Base-by-base conservation (phyloP, 2,329 filamentous ascomycete genomes). In the Apiospora arundinis region DNA sequence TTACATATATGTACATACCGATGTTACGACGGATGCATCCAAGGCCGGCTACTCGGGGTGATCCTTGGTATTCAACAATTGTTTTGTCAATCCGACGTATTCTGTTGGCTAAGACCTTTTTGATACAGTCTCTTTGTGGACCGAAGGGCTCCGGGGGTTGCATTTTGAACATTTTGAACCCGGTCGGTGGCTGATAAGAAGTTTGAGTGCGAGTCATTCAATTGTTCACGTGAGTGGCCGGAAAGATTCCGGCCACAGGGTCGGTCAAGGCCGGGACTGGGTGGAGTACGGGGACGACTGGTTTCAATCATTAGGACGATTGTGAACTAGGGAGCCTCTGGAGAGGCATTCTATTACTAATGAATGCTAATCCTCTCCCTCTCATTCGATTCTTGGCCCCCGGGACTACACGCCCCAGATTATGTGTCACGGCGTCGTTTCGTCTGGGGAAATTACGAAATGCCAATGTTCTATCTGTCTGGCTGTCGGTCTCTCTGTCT, bases 161-260 rank as follows among this genome's bases (percentile, higher is more conserved):
- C 32, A 14, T 7, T 48, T 3, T 37, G 56, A 40, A 40, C 32
- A 14, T 7, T 48, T 3, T 37, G 56, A 40, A 40, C 18, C 56
- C 56, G 32, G 52, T n/a, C 32, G 18, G 56, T 63, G 56, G 56
- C 56, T 63, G 56, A 63, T 63, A 63, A 63, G 32, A 40, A 40
- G 18, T 40, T 63, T 63, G 18, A 28, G 18, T 23, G 56, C 56
- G 56, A 63, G 56, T 63, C 56, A 63, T 37, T 40, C 1, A 18
- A 14, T 40, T 63, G 56, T 52, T 42, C 67, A 69, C 46, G 67
- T 69, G 67, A 69, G 45, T 69, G 67, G 67, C 67, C 46, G 67
- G 67, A 69, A 69, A 12, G 11, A 23, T 69, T 69, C 67, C 67
- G 67, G 67, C 67, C 67, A 69, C 67, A 46, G 25, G 8, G n/a